These are phyloP conservation scores for Fusarium fujikuroi DNA, from an alignment of 2,329 filamentous ascomycete genomes.

Conservation along the genomic window DNA sequence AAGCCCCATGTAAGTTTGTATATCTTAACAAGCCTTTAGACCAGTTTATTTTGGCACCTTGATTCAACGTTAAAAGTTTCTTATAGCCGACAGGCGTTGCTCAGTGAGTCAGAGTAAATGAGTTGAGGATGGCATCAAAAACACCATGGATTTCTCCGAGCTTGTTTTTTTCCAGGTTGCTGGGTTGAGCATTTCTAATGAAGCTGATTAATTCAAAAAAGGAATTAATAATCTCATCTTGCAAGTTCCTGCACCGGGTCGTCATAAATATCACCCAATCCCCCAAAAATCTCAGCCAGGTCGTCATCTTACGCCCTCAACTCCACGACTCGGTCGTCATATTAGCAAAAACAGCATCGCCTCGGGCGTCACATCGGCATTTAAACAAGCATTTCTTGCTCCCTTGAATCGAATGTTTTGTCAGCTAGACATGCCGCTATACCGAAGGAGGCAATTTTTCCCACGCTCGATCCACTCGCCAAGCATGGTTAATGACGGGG, in stretches of 20 bases:
- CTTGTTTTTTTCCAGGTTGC: neutral
- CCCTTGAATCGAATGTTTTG: conserved; percentile 6
- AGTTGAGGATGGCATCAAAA: neutral
- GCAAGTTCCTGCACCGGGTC: neutral
- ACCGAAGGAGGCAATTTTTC: conserved; percentile 21
- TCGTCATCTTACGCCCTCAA: conserved; percentile 29
- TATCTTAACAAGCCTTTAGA: too few species aligned
- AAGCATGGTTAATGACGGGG: conserved; percentile 18
- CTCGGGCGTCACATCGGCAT: conserved; percentile 16
- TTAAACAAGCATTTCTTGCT: neutral
- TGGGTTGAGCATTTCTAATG: neutral
- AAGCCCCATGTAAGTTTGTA: too few species aligned
- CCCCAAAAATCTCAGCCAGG: neutral
- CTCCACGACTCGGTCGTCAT: conserved; percentile 19
- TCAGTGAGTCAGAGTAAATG: neutral
- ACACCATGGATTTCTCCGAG: neutral
- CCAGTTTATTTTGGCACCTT: neutral
- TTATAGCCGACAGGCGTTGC: neutral
- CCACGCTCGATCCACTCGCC: conserved; percentile 12
- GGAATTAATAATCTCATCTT: neutral
- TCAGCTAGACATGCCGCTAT: conserved; percentile 22
- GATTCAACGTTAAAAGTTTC: neutral
- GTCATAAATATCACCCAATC: conserved; percentile 12
- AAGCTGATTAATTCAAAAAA: conserved; percentile 7
- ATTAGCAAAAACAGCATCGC: conserved; percentile 3